Base-by-base conservation (phyloP, 1,139 yeast species). In the Arxiozyma telluris region DNA sequence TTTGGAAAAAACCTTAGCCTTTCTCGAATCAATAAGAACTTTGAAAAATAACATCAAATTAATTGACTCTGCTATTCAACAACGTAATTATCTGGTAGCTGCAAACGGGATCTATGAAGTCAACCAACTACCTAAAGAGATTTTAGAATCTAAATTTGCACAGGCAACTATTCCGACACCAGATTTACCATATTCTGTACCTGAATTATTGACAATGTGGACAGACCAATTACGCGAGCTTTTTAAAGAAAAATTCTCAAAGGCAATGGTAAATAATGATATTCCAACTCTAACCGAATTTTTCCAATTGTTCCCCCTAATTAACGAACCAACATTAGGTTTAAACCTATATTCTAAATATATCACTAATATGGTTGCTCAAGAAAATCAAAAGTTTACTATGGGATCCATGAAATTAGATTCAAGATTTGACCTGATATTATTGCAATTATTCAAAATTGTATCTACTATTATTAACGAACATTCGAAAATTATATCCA, bases 231-330 rank as follows among this genome's bases (percentile, higher is more conserved):
- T 91, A 55, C 82, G 81, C 2, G 68, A 68, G 1, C 71, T 82
- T 1, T 90, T 90, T 64, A 71, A 77, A 50, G 66, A 73, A 4
- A 84, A 83, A 60, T 93, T 93, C 68, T 76, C 76, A 49, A 76
- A 76, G 44, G 96, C 97, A 0, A 87, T 96, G 0, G 69, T 72
- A 25, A 55, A 55, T 20, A 81, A 81, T 57, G 82, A 89, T 64
- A 87, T 87, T 55, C 82, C 79, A 47, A 77, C 81, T 54, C 73
- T 93, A 54, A 88, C 97, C 0, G 44, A 59, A 12, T 59, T 62
- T 50, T 93, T 93, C 71, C 87, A 87, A 63, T 73, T 90, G 59
- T 91, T 93, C 69, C 99, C 99, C 4, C 74, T 90, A 56, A 84
- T 94, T 42, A 87, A 87, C 11, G 80, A 84, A 63, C 82, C 82